Evolutionary conservation across 2,329 filamentous ascomycete species (phyloP).

Genomic region (Ilyonectria mors-panacis): DNA sequence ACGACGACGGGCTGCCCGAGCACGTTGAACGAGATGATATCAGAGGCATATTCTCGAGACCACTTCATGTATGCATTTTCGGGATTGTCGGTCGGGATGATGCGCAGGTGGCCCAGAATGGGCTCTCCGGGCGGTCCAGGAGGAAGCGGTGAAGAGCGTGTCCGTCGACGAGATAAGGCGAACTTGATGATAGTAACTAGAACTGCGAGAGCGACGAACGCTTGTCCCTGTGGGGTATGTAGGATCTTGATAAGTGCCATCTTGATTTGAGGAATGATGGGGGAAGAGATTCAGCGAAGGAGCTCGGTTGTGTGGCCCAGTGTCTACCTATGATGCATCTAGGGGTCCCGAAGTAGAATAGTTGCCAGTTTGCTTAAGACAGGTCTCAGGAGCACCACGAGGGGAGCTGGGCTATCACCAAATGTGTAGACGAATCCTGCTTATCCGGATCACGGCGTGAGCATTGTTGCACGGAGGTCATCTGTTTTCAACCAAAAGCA

Average conservation of each 20-base stretch:
- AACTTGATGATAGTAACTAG: slow-evolving; percentile 28
- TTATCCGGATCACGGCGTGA: background rate
- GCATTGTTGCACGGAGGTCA: background rate
- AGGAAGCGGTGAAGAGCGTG: slow-evolving; percentile 42
- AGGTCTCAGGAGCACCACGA: background rate
- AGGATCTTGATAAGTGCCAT: slow-evolving; percentile 25
- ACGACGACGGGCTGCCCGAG: slow-evolving; percentile 57
- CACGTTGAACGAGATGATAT: slow-evolving; percentile 51
- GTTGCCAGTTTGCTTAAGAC: background rate
- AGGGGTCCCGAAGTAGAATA: background rate
- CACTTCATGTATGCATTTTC: slow-evolving; percentile 49
- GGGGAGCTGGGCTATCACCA: background rate
- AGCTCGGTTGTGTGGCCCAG: background rate
- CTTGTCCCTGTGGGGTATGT: slow-evolving; percentile 15
- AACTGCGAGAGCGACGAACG: slow-evolving; percentile 8
- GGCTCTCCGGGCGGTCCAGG: slow-evolving; percentile 53
- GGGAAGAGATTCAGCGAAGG: background rate
- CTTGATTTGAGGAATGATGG: background rate
- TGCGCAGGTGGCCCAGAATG: slow-evolving; percentile 60
- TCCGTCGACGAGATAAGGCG: slow-evolving; percentile 2
- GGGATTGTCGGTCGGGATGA: slow-evolving; percentile 55
- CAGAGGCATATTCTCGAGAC: slow-evolving; percentile 66
- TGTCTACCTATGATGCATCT: background rate
- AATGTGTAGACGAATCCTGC: background rate
- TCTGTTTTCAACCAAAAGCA: background rate